Conservation (phyloP, 2,329 filamentous ascomycete genomes). For the Curvularia hawaiiensis region DNA sequence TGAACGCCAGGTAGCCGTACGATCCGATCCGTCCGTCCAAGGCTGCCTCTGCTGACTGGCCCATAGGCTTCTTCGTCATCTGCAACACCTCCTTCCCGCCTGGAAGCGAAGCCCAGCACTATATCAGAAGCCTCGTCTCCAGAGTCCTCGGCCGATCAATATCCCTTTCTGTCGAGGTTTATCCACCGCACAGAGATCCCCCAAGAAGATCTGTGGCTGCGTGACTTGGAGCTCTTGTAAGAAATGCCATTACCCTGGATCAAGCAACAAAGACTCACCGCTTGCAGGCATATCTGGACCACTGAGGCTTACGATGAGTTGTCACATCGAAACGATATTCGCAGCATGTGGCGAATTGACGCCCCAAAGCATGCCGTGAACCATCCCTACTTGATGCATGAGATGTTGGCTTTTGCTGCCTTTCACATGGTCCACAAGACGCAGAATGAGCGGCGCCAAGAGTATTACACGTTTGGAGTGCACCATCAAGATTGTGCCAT, state of each 20-base stretch:
- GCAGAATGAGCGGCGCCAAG: constrained; percentile 24
- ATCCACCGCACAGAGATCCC: constrained; percentile 27
- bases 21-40: constrained; percentile 12
- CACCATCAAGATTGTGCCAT: constrained; percentile 48
- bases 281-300: constrained; percentile 43
- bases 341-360: constrained; percentile 40
- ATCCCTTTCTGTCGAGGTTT: constrained; percentile 41
- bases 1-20: constrained; percentile 26
- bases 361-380: constrained; percentile 44
- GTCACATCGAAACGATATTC: constrained; percentile 33
- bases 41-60: constrained; percentile 4
- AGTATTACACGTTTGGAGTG: constrained; percentile 42
- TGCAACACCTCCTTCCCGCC: constrained; percentile 22
- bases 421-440: constrained; percentile 45
- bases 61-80: constrained; percentile 17
- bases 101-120: constrained; percentile 19
- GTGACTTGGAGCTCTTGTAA: constrained; percentile 44
- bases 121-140: constrained; percentile 34
- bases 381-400: constrained; percentile 48
- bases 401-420: constrained; percentile 50
- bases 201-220: constrained; percentile 38
- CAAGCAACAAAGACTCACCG: constrained; percentile 6
- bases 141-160: constrained; percentile 36
- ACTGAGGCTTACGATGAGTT: constrained; percentile 32
- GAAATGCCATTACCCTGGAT: constrained; percentile 5